Evolutionary conservation across 495 filamentous ascomycete genomes (phyloP).

Genomic region (Tuber brumale): DNA sequence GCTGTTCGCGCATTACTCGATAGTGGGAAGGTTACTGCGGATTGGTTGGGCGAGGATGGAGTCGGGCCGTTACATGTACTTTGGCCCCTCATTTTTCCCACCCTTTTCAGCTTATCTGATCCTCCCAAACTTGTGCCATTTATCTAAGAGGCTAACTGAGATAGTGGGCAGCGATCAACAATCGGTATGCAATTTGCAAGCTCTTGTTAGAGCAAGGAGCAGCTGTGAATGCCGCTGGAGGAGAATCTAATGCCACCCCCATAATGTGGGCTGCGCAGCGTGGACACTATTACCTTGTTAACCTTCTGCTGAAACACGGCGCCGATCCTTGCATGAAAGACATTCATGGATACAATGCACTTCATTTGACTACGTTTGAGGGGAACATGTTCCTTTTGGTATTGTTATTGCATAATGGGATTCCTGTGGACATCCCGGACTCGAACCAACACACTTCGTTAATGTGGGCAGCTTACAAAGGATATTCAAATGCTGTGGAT

Average conservation of each 20-base stretch:
- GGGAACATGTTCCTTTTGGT: conserved; percentile 92
- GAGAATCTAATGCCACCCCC: conserved; percentile 85
- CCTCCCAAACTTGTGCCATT: neutral
- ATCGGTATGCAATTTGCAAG: conserved; percentile 92
- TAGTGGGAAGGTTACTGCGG: conserved; percentile 68
- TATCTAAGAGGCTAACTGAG: conserved; percentile 7
- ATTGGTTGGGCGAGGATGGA: conserved; percentile 77
- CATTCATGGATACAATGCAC: conserved; percentile 89
- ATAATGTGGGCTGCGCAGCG: conserved; percentile 95
- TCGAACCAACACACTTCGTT: conserved; percentile 81
- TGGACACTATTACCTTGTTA: conserved; percentile 62
- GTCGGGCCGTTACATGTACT: conserved; percentile 93
- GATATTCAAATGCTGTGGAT: conserved; percentile 83
- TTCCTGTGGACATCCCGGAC: conserved; percentile 85
- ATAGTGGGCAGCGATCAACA: conserved; percentile 99
- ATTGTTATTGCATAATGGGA: conserved; percentile 80
- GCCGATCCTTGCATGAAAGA: conserved; percentile 86
- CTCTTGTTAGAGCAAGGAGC: conserved; percentile 85
- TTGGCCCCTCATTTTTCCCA: conserved; percentile 15
- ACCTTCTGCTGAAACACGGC: conserved; percentile 75
- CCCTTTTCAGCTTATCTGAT: neutral
- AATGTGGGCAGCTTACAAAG: conserved; percentile 99
- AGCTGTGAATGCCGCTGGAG: conserved; percentile 88
- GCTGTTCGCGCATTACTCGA: conserved; percentile 86
- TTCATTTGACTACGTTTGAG: conserved; percentile 94